phyloP scores from a whole-genome alignment of 305 asterid species.

The Rubia tinctorum region DNA sequence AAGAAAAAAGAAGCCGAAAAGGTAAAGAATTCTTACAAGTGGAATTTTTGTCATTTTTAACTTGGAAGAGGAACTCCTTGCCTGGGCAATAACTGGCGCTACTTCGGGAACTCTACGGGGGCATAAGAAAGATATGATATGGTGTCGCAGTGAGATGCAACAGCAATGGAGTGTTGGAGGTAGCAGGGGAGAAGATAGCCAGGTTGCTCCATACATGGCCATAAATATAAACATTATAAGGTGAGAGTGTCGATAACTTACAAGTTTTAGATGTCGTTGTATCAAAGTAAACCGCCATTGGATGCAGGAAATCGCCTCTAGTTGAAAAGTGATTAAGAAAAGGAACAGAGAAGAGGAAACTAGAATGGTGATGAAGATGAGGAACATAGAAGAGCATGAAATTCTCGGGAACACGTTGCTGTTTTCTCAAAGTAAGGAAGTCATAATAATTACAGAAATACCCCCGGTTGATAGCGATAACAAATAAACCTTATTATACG shows the following conservation, averaged over 20 bases:
- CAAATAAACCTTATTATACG: too few species aligned
- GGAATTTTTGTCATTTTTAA: constrained; percentile 38
- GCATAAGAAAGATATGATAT: constrained; percentile 18
- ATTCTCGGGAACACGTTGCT: too few species aligned
- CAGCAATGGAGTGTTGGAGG: too few species aligned
- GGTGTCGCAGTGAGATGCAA: constrained; percentile 19
- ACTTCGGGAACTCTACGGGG: constrained; percentile 19
- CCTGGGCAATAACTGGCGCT: constrained; percentile 39
- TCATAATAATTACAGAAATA: too few species aligned
- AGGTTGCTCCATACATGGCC: constrained; percentile 48
- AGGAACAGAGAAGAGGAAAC: too few species aligned
- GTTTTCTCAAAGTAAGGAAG: too few species aligned
- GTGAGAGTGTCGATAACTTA: neutral
- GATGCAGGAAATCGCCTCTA: too few species aligned
- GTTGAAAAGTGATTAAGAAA: too few species aligned
- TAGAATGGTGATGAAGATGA: too few species aligned
- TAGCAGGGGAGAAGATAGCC: constrained; percentile 31
- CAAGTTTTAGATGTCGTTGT: neutral
- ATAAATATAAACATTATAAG: neutral
- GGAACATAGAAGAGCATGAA: too few species aligned
- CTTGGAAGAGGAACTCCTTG: constrained; percentile 46
- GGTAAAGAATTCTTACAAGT: constrained; percentile 39
- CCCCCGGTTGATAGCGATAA: too few species aligned
- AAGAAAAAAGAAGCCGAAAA: neutral
- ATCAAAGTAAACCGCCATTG: too few species aligned